Evolutionary conservation across 2,329 filamentous ascomycete species (phyloP).

Genomic region (Aspergillus brunneoviolaceus): DNA sequence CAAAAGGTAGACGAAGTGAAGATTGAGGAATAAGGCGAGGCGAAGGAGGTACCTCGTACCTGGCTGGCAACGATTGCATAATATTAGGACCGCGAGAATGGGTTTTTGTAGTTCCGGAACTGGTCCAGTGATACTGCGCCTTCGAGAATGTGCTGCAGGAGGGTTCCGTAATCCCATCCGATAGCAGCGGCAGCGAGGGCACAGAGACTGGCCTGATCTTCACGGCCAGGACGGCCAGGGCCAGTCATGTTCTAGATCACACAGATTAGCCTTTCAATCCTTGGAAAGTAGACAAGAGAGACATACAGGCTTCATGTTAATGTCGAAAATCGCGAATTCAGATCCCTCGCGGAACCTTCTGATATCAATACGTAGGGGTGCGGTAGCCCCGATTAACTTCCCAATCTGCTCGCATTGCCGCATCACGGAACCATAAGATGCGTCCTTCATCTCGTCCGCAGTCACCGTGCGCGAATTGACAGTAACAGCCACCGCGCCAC

Average conservation of each 20-base stretch:
- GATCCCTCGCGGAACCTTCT: not conserved
- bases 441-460: conserved; percentile 1
- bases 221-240: conserved; percentile 48
- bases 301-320: conserved; percentile 18
- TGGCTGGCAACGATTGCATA: not conserved
- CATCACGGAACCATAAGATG: conserved; percentile 3
- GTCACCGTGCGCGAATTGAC: conserved; percentile 4
- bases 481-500: conserved; percentile 45
- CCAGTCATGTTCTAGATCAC: conserved; percentile 47
- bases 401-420: conserved; percentile 1
- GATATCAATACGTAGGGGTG: conserved; percentile 4
- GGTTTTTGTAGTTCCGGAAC: conserved; percentile 15
- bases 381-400: conserved; percentile 1
- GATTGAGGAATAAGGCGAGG: not conserved
- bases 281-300: conserved; percentile 20
- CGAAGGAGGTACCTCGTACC: not conserved
- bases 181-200: conserved; percentile 44
- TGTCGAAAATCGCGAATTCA: conserved; percentile 7
- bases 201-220: conserved; percentile 51
- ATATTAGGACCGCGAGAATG: conserved; percentile 1
- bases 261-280: not conserved
- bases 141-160: conserved; percentile 40
- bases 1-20: not conserved
- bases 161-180: conserved; percentile 45
- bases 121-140: conserved; percentile 9